Conservation (phyloP, 495 filamentous ascomycete genomes). For the Hypoxylon subgilvum region DNA sequence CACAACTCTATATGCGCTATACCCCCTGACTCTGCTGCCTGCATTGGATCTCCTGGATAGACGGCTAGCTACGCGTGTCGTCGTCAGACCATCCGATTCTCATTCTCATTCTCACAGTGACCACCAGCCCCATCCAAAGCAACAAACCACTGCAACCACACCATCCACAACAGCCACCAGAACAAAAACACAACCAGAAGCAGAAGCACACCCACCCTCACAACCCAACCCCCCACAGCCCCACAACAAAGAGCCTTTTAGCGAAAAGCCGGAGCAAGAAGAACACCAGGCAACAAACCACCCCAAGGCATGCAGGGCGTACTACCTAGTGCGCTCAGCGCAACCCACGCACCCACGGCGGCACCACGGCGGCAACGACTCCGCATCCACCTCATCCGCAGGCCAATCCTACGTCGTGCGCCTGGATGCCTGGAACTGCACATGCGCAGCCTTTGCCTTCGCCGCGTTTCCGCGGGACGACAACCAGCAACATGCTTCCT, state of each 20-base stretch:
- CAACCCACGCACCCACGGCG: constrained; percentile 37
- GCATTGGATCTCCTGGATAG: constrained; percentile 85
- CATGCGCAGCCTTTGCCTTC: constrained; percentile 81
- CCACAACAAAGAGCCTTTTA: not conserved
- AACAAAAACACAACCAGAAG: too few relatives aligned
- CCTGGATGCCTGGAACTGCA: constrained; percentile 83
- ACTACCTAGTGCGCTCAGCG: constrained; percentile 51
- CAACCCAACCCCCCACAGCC: not conserved
- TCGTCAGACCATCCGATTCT: constrained; percentile 38
- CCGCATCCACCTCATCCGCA: constrained; percentile 17
- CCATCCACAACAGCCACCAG: too few relatives aligned
- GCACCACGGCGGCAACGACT: constrained; percentile 22
- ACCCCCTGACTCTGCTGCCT: constrained; percentile 66
- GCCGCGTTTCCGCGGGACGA: constrained; percentile 61
- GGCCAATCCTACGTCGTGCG: constrained; percentile 69
- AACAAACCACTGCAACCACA: too few relatives aligned
- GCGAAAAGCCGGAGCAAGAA: constrained; percentile 7
- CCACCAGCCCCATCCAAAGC: too few relatives aligned
- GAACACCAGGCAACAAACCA: constrained; percentile 10
- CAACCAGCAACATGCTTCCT: not conserved
- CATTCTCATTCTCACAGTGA: too few relatives aligned
- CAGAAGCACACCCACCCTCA: not conserved
- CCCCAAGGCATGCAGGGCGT: too few relatives aligned
- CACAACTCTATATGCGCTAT: constrained; percentile 68
- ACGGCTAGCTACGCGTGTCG: constrained; percentile 60